A percentile compares a stretch with the other conserved stretches of the same genome.
Evolutionary conservation across 192 early-diverging fungal species (phyloP).

Genomic region (Globomyces pollinis-pini): DNA sequence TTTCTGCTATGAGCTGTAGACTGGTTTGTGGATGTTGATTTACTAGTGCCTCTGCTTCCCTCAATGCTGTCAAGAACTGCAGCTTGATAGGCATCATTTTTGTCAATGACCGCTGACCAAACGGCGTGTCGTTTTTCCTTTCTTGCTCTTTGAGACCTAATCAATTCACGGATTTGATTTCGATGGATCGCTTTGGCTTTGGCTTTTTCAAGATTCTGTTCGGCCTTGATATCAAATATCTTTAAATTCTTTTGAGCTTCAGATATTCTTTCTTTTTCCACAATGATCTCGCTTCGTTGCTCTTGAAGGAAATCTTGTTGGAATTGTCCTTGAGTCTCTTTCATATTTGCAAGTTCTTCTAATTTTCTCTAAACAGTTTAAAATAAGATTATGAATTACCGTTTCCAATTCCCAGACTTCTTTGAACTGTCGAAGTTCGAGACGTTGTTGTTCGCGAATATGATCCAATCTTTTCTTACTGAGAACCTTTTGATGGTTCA

Average conservation of each 20-base stretch:
- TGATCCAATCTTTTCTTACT: constrained; percentile 24
- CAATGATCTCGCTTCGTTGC: constrained; percentile 18
- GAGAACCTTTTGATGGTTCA: constrained; percentile 10
- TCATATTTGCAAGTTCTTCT: constrained; percentile 13
- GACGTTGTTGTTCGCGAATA: constrained; percentile 26
- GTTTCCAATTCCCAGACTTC: constrained; percentile 20
- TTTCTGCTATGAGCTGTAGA: constrained; percentile 10
- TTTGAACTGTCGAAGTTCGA: constrained; percentile 27
- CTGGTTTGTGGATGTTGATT: constrained; percentile 18
- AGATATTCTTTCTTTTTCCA: constrained; percentile 17
- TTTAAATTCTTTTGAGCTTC: constrained; percentile 10
- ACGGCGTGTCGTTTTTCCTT: neutral
- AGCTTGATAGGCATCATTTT: neutral
- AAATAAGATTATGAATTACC: neutral
- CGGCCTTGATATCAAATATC: constrained; percentile 13
- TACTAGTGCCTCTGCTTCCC: constrained; percentile 16
- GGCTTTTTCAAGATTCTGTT: neutral
- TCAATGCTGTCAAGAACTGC: constrained; percentile 5
- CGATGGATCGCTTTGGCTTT: neutral
- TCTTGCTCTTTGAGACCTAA: neutral
- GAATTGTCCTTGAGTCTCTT: constrained; percentile 1
- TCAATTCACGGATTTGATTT: neutral
- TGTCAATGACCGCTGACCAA: neutral
- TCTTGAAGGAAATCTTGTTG: constrained; percentile 9
- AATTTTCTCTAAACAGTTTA: constrained; percentile 1